phyloP scores from a whole-genome alignment of 331 rosid species.

The Malus hybrid region DNA sequence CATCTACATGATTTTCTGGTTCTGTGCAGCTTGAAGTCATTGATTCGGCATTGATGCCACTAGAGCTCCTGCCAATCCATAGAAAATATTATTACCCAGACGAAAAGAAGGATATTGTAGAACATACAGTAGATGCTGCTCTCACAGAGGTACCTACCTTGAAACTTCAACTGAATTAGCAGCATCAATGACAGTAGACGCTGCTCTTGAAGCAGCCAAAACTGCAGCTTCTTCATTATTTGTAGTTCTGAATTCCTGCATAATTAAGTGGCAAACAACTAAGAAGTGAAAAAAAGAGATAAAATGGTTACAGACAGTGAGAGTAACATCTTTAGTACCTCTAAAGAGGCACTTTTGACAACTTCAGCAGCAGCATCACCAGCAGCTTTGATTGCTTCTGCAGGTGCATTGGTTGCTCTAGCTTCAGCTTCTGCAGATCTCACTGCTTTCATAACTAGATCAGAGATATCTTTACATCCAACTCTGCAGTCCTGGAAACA shows the following conservation, averaged over 20 bases:
- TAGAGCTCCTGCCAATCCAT: constrained; percentile 53
- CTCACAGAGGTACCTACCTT: constrained; percentile 40
- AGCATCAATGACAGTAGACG: constrained; percentile 87
- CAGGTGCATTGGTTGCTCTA: constrained; percentile 87
- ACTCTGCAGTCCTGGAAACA: constrained; percentile 72
- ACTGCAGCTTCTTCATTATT: constrained; percentile 72
- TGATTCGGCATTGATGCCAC: constrained; percentile 25
- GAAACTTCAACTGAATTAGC: constrained; percentile 77
- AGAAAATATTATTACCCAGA: not conserved
- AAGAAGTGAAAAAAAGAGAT: not conserved
- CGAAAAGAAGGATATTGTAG: not conserved
- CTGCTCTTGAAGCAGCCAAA: constrained; percentile 89
- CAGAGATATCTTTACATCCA: constrained; percentile 73
- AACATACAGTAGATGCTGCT: too few relatives aligned
- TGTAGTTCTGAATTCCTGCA: constrained; percentile 61
- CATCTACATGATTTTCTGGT: constrained; percentile 47
- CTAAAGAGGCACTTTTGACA: constrained; percentile 90
- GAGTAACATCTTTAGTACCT: constrained; percentile 32
- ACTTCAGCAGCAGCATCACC: constrained; percentile 97
- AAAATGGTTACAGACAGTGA: not conserved
- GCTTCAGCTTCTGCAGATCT: constrained; percentile 94
- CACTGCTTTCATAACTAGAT: constrained; percentile 78
- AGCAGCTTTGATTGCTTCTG: constrained; percentile 87
- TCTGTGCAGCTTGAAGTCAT: constrained; percentile 33
- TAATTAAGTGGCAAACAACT: constrained; percentile 12